These are phyloP conservation scores for Fusarium gaditjirri DNA, from an alignment of 2,329 filamentous ascomycete species.

Conservation along the genomic window DNA sequence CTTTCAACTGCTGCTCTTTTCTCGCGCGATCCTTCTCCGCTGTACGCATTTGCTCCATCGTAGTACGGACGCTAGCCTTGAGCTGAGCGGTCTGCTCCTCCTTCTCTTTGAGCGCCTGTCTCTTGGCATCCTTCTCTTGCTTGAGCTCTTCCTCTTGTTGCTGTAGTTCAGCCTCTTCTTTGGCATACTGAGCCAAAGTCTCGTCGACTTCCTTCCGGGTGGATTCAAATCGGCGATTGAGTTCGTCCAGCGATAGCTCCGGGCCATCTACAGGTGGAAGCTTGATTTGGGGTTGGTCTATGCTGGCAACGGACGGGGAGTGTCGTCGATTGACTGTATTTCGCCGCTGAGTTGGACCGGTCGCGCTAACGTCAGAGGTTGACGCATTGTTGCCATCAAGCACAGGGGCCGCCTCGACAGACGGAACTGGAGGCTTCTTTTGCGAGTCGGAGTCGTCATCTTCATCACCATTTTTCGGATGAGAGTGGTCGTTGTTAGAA, in stretches of 20 bases:
- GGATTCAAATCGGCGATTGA: constrained; percentile 83
- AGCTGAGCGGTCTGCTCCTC: constrained; percentile 89
- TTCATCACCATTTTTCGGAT: constrained; percentile 54
- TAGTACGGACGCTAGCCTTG: constrained; percentile 80
- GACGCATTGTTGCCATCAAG: constrained; percentile 70
- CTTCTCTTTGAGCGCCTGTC: constrained; percentile 83
- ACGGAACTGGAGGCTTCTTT: constrained; percentile 60
- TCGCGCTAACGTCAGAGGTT: constrained; percentile 70
- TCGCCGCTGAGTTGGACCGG: constrained; percentile 51
- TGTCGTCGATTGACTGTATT: constrained; percentile 77
- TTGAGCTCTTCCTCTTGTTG: constrained; percentile 74
- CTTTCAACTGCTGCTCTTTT: constrained; percentile 76
- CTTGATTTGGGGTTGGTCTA: constrained; percentile 61
- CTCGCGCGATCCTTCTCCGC: constrained; percentile 82
- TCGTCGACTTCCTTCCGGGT: constrained; percentile 88
- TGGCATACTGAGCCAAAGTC: constrained; percentile 73
- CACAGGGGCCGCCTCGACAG: constrained; percentile 69
- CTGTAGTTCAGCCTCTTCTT: constrained; percentile 77
- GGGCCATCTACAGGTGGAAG: constrained; percentile 62
- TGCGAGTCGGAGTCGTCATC: constrained; percentile 60
- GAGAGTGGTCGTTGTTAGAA: constrained; percentile 61
- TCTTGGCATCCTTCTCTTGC: constrained; percentile 82
- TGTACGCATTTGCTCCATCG: constrained; percentile 83
- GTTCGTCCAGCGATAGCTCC: constrained; percentile 76
- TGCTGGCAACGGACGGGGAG: constrained; percentile 74